Conservation (phyloP, 345 rosid species). For the Lepidium sativum region DNA sequence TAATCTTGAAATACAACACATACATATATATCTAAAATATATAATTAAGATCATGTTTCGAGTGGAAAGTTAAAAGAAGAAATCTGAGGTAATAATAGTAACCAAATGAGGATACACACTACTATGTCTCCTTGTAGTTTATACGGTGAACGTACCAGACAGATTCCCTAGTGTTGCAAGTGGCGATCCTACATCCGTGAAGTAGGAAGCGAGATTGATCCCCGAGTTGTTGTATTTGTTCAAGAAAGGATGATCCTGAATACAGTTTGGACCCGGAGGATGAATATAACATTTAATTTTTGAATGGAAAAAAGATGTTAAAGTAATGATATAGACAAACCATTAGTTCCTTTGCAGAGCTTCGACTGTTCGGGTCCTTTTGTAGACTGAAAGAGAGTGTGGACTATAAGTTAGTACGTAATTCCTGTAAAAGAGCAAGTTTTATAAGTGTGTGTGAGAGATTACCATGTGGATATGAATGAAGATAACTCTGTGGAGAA, state of each 20-base stretch:
- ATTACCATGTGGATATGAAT: constrained; percentile 77
- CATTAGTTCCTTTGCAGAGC: constrained; percentile 51
- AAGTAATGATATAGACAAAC: constrained; percentile 7
- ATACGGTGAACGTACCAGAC: constrained; percentile 32
- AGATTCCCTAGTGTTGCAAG: constrained; percentile 63
- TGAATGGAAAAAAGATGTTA: not conserved
- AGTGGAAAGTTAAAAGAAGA: not conserved
- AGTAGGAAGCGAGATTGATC: constrained; percentile 74
- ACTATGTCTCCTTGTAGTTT: not conserved
- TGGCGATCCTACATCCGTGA: constrained; percentile 81
- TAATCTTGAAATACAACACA: not conserved
- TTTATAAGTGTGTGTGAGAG: not conserved
- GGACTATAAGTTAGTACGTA: not conserved
- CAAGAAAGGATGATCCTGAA: constrained; percentile 71
- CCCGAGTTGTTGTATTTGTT: constrained; percentile 50
- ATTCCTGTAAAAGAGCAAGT: not conserved
- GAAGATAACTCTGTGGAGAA: constrained; percentile 70
- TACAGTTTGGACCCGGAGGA: not conserved
- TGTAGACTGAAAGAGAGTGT: constrained; percentile 49
- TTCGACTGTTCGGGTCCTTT: constrained; percentile 54
- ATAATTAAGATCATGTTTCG: not conserved
- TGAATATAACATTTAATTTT: not conserved
- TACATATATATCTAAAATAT: not conserved
- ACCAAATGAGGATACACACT: constrained; percentile 3
- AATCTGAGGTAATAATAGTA: constrained; percentile 1